phyloP scores from a whole-genome alignment of 2,329 filamentous ascomycete species.

The Aspergillus pseudonomiae region DNA sequence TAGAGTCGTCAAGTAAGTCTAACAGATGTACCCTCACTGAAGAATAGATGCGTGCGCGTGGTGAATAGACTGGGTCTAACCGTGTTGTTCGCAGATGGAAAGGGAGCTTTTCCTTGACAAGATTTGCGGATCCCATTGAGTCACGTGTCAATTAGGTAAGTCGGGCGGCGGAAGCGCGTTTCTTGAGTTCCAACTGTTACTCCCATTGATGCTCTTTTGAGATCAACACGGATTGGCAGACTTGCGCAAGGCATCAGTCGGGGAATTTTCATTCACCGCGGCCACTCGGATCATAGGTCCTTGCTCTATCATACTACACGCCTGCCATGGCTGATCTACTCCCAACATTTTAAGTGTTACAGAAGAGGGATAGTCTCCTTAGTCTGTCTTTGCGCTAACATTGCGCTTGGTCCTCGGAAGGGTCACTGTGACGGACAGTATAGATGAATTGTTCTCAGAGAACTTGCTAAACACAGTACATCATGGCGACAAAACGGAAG shows the following conservation, averaged over 20 bases:
- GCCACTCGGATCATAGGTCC: neutral
- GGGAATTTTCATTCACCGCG: neutral
- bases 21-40: constrained; percentile 6
- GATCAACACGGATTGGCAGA: neutral
- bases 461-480: constrained; percentile 18
- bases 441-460: neutral
- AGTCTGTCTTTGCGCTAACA: neutral
- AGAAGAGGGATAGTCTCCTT: constrained; percentile 11
- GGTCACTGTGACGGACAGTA: neutral
- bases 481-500: constrained; percentile 94
- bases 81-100: constrained; percentile 22
- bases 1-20: constrained; percentile 15
- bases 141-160: constrained; percentile 26
- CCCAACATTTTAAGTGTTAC: constrained; percentile 14
- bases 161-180: neutral
- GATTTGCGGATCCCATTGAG: constrained; percentile 24
- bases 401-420: neutral
- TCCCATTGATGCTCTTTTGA: neutral
- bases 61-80: constrained; percentile 16
- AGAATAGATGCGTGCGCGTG: constrained; percentile 19
- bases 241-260: neutral
- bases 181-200: constrained; percentile 5
- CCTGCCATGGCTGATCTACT: constrained; percentile 15
- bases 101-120: constrained; percentile 27
- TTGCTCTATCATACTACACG: constrained; percentile 1